These are phyloP conservation scores for Xylariaceae sp. DNA, from an alignment of 2,329 filamentous ascomycete genomes.

Conservation along the genomic window DNA sequence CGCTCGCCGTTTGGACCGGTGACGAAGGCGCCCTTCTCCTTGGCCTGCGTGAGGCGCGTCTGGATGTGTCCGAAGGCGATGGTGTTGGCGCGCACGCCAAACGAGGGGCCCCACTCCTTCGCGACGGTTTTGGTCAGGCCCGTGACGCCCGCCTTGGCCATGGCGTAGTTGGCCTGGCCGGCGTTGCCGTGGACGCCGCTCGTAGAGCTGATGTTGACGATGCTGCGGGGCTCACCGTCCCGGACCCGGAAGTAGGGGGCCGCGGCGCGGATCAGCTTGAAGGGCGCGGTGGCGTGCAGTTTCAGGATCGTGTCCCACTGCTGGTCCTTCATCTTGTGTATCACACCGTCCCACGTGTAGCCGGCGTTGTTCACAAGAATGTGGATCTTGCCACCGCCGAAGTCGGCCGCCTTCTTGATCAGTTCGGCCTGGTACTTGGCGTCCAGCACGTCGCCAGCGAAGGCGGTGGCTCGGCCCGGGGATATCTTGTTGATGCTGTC, in stretches of 20 bases:
- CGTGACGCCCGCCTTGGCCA: conserved; percentile 77
- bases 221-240: conserved; percentile 70
- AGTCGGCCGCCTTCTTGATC: conserved; percentile 70
- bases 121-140: conserved; percentile 86
- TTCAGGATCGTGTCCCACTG: conserved; percentile 87
- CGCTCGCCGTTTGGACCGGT: conserved; percentile 70
- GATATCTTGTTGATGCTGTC: conserved; percentile 63
- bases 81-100: conserved; percentile 76
- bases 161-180: conserved; percentile 83
- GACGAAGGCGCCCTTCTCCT: conserved; percentile 77
- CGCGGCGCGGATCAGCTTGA: conserved; percentile 73
- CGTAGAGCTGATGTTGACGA: conserved; percentile 81
- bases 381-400: conserved; percentile 82
- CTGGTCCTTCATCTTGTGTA: conserved; percentile 87
- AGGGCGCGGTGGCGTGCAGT: conserved; percentile 79
- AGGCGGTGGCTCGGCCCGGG: conserved; percentile 64
- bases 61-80: conserved; percentile 78
- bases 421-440: conserved; percentile 64
- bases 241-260: conserved; percentile 84
- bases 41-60: conserved; percentile 75
- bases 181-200: conserved; percentile 81
- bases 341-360: conserved; percentile 89
- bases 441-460: conserved; percentile 72
- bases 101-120: conserved; percentile 83
- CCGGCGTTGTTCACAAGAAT: conserved; percentile 90